Percentiles rank a stretch among this genome's conserved stretches.
Conservation (phyloP, 495 filamentous ascomycete genomes). For the Trichoderma reesei region DNA sequence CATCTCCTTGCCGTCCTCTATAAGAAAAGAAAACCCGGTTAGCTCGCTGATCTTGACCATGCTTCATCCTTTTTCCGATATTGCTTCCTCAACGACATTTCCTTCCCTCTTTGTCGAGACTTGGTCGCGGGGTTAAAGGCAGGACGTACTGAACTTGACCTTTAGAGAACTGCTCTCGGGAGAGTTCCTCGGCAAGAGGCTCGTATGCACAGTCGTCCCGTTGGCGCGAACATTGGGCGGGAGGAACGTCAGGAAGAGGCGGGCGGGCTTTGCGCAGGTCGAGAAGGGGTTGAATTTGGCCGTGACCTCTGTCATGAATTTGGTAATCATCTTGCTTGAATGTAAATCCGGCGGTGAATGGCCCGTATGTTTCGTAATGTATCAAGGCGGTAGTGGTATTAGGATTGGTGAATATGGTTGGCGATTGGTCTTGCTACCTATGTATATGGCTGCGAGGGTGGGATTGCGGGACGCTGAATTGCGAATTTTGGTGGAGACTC, state of each 20-base stretch:
- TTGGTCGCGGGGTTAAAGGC: no score
- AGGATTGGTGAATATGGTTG: no score
- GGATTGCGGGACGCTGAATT: neutral
- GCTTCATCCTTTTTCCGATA: neutral
- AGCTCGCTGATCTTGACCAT: neutral
- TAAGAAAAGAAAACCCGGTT: neutral
- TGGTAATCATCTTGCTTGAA: conserved; percentile 64
- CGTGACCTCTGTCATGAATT: conserved; percentile 72
- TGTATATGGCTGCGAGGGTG: neutral
- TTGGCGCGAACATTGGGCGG: conserved; percentile 62
- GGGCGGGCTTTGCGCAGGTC: conserved; percentile 61
- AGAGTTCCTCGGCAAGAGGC: conserved; percentile 59
- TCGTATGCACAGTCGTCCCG: conserved; percentile 68
- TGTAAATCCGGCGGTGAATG: neutral
- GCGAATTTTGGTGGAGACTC: conserved; percentile 7
- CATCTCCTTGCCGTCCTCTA: conserved; percentile 79
- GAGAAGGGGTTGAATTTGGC: conserved; percentile 91
- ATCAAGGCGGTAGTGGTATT: no score
- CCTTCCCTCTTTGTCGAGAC: no score
- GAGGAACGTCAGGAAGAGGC: conserved; percentile 79
- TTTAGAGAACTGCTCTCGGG: conserved; percentile 51
- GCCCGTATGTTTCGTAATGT: no score
- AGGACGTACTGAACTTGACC: conserved; percentile 70
- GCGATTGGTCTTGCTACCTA: no score
- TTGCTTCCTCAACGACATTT: no score